Percentiles rank a stretch among this genome's conserved stretches.
Conservation (phyloP, 1,284 basidiomycete species). For the Ceratobasidium papillatum region DNA sequence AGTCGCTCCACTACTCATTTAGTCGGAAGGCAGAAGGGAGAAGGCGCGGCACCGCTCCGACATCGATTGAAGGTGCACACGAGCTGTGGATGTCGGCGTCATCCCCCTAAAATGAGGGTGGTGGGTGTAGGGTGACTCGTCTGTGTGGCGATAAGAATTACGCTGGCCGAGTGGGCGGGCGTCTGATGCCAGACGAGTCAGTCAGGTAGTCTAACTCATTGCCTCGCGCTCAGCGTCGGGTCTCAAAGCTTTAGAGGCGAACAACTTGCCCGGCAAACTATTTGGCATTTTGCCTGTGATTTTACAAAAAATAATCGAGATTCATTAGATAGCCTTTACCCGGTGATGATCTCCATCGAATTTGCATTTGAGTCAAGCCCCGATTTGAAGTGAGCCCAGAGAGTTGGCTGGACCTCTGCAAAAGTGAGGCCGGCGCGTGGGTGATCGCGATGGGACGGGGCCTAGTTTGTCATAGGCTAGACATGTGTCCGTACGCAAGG, state of each 20-base stretch:
- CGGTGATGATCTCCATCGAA: neutral
- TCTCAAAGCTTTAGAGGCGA: neutral
- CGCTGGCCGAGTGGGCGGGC: neutral
- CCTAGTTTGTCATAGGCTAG: neutral
- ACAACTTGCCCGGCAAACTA: neutral
- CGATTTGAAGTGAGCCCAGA: constrained; percentile 26
- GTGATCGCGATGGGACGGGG: constrained; percentile 2
- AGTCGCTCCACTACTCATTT: constrained; percentile 12
- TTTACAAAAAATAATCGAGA: constrained; percentile 8
- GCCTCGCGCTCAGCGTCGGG: neutral
- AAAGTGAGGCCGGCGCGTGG: constrained; percentile 27
- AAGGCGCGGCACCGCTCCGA: constrained; percentile 2
- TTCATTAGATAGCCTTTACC: constrained; percentile 36
- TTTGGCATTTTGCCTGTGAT: neutral
- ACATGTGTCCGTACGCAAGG: neutral
- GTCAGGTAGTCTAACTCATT: neutral
- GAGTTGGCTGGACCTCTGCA: neutral
- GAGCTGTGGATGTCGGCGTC: neutral
- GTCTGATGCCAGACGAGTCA: neutral
- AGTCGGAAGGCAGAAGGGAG: neutral
- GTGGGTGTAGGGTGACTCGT: constrained; percentile 1
- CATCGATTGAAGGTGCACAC: constrained; percentile 1
- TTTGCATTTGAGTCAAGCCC: constrained; percentile 16
- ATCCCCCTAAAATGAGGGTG: neutral
- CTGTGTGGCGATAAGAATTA: constrained; percentile 4